Evolutionary conservation across 2,329 filamentous ascomycete genomes (phyloP), one percentile per base, ranked within the genome.

Genomic region (Tolypocladium capitatum): DNA sequence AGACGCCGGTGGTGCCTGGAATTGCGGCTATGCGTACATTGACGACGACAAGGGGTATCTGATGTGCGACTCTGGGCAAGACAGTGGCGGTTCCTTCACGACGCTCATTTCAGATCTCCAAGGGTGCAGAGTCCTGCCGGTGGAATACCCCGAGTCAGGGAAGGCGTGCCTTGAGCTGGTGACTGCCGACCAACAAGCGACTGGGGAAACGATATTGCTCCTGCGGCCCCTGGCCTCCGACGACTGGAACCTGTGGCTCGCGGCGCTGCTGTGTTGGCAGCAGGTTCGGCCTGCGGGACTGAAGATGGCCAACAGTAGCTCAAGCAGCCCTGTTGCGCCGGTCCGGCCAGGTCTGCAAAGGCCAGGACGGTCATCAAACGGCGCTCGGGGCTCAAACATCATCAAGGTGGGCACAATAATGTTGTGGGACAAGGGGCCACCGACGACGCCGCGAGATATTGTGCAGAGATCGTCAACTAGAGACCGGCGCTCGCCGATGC

Each of bases 351-450:
- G 74, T 48, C 60, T 72, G 47, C 69, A 63, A 46, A 68, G 71
- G 46, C 68, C 71, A 36, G 61, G 63, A 30, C 56, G 56, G 43
- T 61, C 60, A 2, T 55, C 57, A 18, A 61, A 66, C 34, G 62
- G 58, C 36, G 46, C 54, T 54, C 68, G 62, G 28, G 53, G 62
- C 2, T 59, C 64, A 1, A 92, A 83, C 48, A 92, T 97, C 54
- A 97, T 97, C 70, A 98, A 97, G 62, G 87, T 96, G 43, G 92
- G 89, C 48, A 90, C 89, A 60, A 79, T 95, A 60, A 82, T 89
- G 60, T 74, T 94, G 43, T 96, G 90, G 91, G 89, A 97, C 65
- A 92, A 85, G 61, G 83, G 82, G 2, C 60, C 69, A 7, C 72
- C 78, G 13, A 65, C 66, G 18, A 73, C 74, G 34, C 76, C 80